Evolutionary conservation across 2,329 filamentous ascomycete genomes (phyloP).

Genomic region (Fusarium buharicum): DNA sequence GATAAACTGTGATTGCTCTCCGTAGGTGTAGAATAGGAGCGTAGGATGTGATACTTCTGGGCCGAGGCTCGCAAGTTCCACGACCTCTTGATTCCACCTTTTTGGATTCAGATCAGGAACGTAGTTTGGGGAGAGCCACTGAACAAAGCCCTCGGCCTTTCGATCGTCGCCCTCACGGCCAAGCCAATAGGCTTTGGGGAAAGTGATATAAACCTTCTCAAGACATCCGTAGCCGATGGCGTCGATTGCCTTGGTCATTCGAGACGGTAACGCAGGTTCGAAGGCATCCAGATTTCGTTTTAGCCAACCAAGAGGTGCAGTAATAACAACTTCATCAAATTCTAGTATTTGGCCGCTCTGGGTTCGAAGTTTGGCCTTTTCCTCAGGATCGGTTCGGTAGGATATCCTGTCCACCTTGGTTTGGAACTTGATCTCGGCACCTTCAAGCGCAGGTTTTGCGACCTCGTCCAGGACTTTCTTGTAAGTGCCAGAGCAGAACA

Average conservation of each 20-base stretch:
- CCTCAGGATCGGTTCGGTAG: constrained; percentile 42
- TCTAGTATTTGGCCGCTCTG: constrained; percentile 56
- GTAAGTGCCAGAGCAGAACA: constrained; percentile 70
- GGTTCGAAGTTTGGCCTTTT: constrained; percentile 58
- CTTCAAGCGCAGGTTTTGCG: constrained; percentile 64
- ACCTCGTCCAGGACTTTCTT: constrained; percentile 67
- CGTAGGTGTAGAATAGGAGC: constrained; percentile 84
- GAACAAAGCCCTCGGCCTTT: constrained; percentile 72
- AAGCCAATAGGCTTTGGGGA: constrained; percentile 80
- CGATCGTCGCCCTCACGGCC: constrained; percentile 52
- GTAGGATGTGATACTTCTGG: constrained; percentile 74
- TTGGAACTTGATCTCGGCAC: constrained; percentile 64
- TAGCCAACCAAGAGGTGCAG: constrained; percentile 74
- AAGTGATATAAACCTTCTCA: constrained; percentile 78
- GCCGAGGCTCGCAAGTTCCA: constrained; percentile 78
- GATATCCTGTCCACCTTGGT: constrained; percentile 60
- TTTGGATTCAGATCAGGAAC: constrained; percentile 68
- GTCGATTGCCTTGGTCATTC: constrained; percentile 69
- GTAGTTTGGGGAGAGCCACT: constrained; percentile 80
- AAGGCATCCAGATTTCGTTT: constrained; percentile 70
- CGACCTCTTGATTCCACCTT: constrained; percentile 78
- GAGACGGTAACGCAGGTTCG: constrained; percentile 66
- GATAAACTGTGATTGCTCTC: constrained; percentile 67
- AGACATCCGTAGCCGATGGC: constrained; percentile 75
- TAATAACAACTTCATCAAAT: constrained; percentile 77